These are phyloP conservation scores for Trichoderma orchidacearum DNA, from an alignment of 495 filamentous ascomycete species.

Conservation along the genomic window DNA sequence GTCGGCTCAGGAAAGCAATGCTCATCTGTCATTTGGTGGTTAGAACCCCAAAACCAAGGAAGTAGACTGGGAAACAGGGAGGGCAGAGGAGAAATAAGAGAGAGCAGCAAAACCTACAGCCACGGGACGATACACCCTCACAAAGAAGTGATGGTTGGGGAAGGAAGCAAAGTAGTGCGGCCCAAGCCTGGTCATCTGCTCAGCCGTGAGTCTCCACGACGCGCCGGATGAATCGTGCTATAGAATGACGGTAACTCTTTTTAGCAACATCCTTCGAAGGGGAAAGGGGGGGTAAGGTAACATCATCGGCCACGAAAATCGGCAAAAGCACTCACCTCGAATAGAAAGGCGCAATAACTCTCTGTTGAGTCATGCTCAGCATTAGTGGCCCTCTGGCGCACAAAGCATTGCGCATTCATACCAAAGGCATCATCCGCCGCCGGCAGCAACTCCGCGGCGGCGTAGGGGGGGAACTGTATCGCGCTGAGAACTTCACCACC, in stretches of 20 bases:
- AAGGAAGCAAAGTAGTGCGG: slow-evolving; percentile 25
- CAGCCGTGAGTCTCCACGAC: slow-evolving; percentile 14
- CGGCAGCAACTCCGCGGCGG: slow-evolving; percentile 14
- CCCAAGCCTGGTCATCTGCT: slow-evolving; percentile 14
- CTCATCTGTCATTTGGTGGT: slow-evolving; percentile 18
- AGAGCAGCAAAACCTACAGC: slow-evolving; percentile 15
- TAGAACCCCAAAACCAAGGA: slow-evolving; percentile 3
- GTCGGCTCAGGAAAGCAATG: slow-evolving; percentile 27
- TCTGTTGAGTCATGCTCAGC: slow-evolving; percentile 12
- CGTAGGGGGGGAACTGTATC: slow-evolving; percentile 10
- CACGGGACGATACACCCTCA: slow-evolving; percentile 27
- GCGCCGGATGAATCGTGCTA: not conserved
- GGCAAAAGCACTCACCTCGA: slow-evolving; percentile 18
- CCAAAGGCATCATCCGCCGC: slow-evolving; percentile 19
- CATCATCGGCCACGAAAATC: too few relatives aligned
- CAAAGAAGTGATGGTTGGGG: slow-evolving; percentile 35
- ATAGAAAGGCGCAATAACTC: slow-evolving; percentile 27
- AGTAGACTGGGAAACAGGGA: not conserved
- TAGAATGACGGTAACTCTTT: too few relatives aligned
- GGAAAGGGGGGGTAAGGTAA: too few relatives aligned
- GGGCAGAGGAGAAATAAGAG: not conserved
- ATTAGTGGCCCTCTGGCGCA: slow-evolving; percentile 14
- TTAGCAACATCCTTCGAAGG: too few relatives aligned
- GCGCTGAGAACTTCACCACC: not conserved
- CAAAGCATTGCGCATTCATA: slow-evolving; percentile 18